phyloP scores from a whole-genome alignment of 768 basidiomycete genomes.

The Naematelia aurantialba region DNA sequence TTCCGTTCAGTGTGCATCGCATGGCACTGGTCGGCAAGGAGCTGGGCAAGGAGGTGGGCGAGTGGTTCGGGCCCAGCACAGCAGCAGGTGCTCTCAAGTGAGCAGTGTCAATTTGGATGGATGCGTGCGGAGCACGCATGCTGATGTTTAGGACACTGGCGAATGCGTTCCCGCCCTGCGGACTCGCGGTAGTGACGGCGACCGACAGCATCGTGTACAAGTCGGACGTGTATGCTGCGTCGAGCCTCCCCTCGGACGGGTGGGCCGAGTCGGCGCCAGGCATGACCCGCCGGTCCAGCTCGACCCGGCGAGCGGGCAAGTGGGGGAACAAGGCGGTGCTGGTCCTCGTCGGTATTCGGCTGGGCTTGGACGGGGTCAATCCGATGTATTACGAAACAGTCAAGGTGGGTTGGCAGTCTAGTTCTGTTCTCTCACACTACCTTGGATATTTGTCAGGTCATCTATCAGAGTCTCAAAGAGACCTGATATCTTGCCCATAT shows the following conservation, averaged over 20 bases:
- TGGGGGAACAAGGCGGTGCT: conserved; percentile 87
- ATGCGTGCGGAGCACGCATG: not conserved
- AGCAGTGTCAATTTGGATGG: conserved; percentile 18
- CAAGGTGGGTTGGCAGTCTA: conserved; percentile 56
- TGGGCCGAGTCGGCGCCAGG: conserved; percentile 19
- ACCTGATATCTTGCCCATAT: not conserved
- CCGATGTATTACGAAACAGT: conserved; percentile 87
- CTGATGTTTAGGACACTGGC: conserved; percentile 62
- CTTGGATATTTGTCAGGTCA: not conserved
- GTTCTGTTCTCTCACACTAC: too few relatives aligned
- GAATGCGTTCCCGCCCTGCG: conserved; percentile 71
- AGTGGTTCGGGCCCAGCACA: conserved; percentile 97
- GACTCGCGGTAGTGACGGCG: conserved; percentile 75
- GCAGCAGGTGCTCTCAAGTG: conserved; percentile 96
- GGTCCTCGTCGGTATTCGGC: conserved; percentile 75
- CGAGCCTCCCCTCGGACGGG: conserved; percentile 44
- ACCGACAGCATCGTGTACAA: conserved; percentile 78
- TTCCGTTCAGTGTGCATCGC: conserved; percentile 91
- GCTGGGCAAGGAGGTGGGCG: conserved; percentile 88
- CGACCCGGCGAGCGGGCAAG: conserved; percentile 17
- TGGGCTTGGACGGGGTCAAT: conserved; percentile 90
- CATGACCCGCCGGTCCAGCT: conserved; percentile 7
- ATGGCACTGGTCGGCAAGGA: conserved; percentile 95
- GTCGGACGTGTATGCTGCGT: conserved; percentile 79
- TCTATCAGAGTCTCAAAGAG: not conserved